A percentile compares a stretch with the other conserved stretches of the same genome.
phyloP scores from a whole-genome alignment of 805 yeast species.

The Zygosaccharomyces pseudorouxii region DNA sequence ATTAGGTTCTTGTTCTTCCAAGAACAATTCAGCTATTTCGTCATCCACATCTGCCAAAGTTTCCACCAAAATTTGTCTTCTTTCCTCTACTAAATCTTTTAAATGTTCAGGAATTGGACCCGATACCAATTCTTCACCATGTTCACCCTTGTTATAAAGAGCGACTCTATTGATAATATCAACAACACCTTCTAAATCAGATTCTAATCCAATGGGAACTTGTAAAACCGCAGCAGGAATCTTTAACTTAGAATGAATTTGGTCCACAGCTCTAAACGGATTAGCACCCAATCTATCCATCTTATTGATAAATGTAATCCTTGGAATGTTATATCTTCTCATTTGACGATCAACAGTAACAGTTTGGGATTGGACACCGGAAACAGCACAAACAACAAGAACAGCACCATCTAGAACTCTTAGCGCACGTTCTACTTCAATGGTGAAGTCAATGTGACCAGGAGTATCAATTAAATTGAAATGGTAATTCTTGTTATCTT shows the following conservation, averaged over 20 bases:
- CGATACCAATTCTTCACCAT: conserved; percentile 75
- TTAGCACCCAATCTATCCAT: conserved; percentile 99
- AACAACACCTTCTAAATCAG: conserved; percentile 79
- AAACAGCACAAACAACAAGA: conserved; percentile 94
- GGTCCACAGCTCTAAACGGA: conserved; percentile 93
- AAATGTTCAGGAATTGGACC: conserved; percentile 74
- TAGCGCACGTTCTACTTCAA: conserved; percentile 97
- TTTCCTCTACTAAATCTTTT: conserved; percentile 80
- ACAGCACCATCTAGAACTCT: conserved; percentile 98
- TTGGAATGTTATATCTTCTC: conserved; percentile 96
- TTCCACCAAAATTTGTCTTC: conserved; percentile 79
- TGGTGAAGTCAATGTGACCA: conserved; percentile 97
- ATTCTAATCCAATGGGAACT: conserved; percentile 95
- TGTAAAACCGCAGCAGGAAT: conserved; percentile 97
- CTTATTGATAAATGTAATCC: conserved; percentile 93
- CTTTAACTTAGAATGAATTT: conserved; percentile 78
- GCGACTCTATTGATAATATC: conserved; percentile 87
- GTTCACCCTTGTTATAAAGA: conserved; percentile 80
- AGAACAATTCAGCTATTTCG: conserved; percentile 86
- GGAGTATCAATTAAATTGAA: conserved; percentile 97
- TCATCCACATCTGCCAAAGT: conserved; percentile 98
- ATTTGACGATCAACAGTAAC: conserved; percentile 98
- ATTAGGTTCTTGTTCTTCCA: conserved; percentile 87
- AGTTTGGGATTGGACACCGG: conserved; percentile 98
- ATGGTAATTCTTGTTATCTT: conserved; percentile 62